Evolutionary conservation across 352 stramenopile species (phyloP), one percentile per base, ranked within the genome.

Genomic region (Globisporangium cylindrosporum): DNA sequence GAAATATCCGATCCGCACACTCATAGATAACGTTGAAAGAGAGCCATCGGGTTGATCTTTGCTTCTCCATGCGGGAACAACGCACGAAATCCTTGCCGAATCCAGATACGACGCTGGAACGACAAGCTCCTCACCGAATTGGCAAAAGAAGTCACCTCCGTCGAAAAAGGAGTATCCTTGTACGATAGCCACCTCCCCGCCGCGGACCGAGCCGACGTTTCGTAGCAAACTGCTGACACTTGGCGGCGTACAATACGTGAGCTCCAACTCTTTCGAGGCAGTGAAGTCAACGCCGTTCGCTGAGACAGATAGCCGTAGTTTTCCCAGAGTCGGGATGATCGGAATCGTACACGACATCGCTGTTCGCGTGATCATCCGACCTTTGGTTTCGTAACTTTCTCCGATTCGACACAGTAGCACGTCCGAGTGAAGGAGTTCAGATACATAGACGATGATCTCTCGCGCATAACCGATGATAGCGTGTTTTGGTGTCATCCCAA

Each of bases 271-370:
- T 7, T 20, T n/a, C 15, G 51, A 70, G 55, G 66, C 66, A 3
- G 75, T 34, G 46, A 75, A 89, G 32, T 86, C 71, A 29, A 86
- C 22, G 3, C 71, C 75, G 55, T 86, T 86, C 24, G 75, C 79
- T 2, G 77, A 83, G 12, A 83, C 53, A 8, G 60, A 60, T 0
- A 89, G 51, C 0, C 8, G 66, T 20, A 78, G 46, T 53, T 43
- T 70, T 18, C 64, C 63, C 22, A 66, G 63, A 10, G 27, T 61
- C 14, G 61, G 64, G 1, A 73, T 38, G 2, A 41, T 43, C 14
- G 73, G 75, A 34, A 86, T 34, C 29, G 38, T 62, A 38, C 81
- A 89, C 22, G 71, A 56, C 25, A 89, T 59, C 8, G 54, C 41
- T 12, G 66, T 75, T 6, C 60, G 72, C 5, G 78, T 82, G 25